phyloP scores from a whole-genome alignment of 1,284 basidiomycete genomes.

The Meripilus lineatus region DNA sequence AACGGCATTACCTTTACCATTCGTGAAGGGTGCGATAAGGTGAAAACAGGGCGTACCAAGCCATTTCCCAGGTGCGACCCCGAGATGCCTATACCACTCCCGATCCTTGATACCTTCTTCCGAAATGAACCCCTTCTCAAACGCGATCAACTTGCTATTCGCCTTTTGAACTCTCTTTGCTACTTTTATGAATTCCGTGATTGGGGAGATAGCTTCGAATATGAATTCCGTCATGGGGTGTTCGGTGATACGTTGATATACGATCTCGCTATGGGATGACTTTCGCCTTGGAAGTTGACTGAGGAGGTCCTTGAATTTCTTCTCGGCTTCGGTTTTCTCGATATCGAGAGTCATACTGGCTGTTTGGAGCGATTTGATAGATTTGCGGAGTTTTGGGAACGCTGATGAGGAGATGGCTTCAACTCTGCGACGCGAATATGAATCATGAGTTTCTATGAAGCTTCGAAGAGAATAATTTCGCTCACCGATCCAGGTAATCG shows the following conservation, averaged over 20 bases:
- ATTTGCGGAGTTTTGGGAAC: conserved; percentile 34
- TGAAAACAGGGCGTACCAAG: conserved; percentile 48
- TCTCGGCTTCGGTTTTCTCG: conserved; percentile 38
- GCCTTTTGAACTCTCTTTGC: conserved; percentile 57
- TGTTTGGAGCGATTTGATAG: conserved; percentile 45
- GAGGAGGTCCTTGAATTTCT: conserved; percentile 25
- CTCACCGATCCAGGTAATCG: conserved; percentile 40
- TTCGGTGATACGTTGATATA: too few relatives aligned
- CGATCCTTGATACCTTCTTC: conserved; percentile 74
- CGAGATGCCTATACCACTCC: conserved; percentile 84
- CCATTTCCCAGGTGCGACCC: conserved; percentile 87
- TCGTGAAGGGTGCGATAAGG: conserved; percentile 3
- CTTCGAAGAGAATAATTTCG: not conserved
- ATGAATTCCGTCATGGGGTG: not conserved
- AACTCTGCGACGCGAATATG: conserved; percentile 20
- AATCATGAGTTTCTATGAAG: not conserved
- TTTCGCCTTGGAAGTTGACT: conserved; percentile 24
- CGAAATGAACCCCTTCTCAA: conserved; percentile 85
- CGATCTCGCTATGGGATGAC: too few relatives aligned
- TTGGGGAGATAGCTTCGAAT: conserved; percentile 6
- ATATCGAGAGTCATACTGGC: conserved; percentile 54
- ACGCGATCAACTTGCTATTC: conserved; percentile 69
- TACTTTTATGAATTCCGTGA: conserved; percentile 45
- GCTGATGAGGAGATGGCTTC: conserved; percentile 22
- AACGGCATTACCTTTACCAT: too few relatives aligned